These are phyloP conservation scores for Phlyctochytrium planicorne DNA, from an alignment of 192 early-diverging fungal genomes.

Conservation along the genomic window DNA sequence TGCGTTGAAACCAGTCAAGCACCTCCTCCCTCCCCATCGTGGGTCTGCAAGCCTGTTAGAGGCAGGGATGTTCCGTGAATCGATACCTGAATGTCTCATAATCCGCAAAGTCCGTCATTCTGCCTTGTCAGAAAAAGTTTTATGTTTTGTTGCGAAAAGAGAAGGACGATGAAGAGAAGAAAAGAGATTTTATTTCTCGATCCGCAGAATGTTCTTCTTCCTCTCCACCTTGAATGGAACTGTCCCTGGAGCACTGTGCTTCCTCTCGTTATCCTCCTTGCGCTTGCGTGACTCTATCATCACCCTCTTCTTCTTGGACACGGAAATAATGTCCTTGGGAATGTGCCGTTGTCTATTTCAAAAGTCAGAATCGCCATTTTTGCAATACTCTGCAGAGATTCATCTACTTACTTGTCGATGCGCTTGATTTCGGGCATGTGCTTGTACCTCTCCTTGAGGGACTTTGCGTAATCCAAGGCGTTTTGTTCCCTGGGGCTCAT, in stretches of 20 bases:
- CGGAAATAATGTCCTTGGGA: constrained; percentile 80
- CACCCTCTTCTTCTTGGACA: constrained; percentile 74
- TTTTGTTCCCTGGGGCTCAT: constrained; percentile 67
- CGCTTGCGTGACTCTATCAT: constrained; percentile 77
- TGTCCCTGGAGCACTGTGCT: constrained; percentile 68
- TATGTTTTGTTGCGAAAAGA: too few relatives aligned
- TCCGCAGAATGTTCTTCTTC: constrained; percentile 51
- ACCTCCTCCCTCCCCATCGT: constrained; percentile 50
- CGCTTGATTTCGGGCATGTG: constrained; percentile 86
- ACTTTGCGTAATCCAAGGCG: constrained; percentile 76
- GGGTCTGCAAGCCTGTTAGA: constrained; percentile 19
- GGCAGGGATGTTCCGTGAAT: background rate
- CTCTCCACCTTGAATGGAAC: constrained; percentile 49
- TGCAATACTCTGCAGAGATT: background rate
- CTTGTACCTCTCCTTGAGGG: constrained; percentile 91
- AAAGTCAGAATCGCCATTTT: background rate
- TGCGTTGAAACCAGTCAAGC: constrained; percentile 50
- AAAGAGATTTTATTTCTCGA: constrained; percentile 48
- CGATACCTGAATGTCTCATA: constrained; percentile 37
- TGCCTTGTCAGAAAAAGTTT: background rate
- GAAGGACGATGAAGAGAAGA: too few relatives aligned
- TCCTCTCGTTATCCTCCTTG: constrained; percentile 91
- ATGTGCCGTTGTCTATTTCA: constrained; percentile 75
- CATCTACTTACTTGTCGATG: constrained; percentile 54
- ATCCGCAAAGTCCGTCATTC: constrained; percentile 34